Evolutionary conservation across 225 moss, liverwort and hornwort species (phyloP).

Genomic region (Pleurozium schreberi): DNA sequence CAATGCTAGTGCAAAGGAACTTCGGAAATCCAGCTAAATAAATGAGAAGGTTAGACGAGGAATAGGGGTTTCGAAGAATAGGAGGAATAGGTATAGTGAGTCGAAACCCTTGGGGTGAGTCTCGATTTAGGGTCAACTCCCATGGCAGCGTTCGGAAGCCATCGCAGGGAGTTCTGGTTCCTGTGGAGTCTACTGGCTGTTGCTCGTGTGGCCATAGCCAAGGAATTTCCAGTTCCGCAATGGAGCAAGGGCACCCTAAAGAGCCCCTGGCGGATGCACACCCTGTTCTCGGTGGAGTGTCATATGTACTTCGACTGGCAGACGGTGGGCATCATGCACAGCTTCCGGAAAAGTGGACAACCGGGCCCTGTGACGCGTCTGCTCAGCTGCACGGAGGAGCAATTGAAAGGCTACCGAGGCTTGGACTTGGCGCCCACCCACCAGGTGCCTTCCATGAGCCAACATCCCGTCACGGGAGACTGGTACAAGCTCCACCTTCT

Average conservation of each 20-base stretch:
- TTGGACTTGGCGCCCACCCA: conserved; percentile 79
- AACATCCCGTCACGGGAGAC: conserved; percentile 76
- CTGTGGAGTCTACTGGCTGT: background rate
- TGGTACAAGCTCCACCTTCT: conserved; percentile 19
- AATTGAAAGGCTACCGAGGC: conserved; percentile 46
- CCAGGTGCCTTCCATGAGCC: conserved; percentile 83
- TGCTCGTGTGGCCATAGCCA: background rate
- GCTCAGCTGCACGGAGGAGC: conserved; percentile 78
- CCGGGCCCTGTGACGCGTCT: conserved; percentile 76
- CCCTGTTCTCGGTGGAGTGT: conserved; percentile 88
- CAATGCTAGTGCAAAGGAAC: background rate
- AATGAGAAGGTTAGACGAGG: background rate
- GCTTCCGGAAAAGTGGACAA: conserved; percentile 70
- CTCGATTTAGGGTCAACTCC: background rate
- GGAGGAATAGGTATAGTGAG: background rate
- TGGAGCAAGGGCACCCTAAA: conserved; percentile 12
- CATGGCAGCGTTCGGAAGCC: background rate
- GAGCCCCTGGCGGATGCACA: conserved; percentile 80
- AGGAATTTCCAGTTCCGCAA: background rate
- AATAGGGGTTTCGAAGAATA: background rate
- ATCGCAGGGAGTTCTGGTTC: background rate
- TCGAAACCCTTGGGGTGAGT: background rate
- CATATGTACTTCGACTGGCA: conserved; percentile 91
- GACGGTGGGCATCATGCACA: conserved; percentile 91
- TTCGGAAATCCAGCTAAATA: background rate